Evolutionary conservation across 768 basidiomycete species (phyloP), one percentile per base, ranked within the genome.

Genomic region (Tricholoma flavovirens): DNA sequence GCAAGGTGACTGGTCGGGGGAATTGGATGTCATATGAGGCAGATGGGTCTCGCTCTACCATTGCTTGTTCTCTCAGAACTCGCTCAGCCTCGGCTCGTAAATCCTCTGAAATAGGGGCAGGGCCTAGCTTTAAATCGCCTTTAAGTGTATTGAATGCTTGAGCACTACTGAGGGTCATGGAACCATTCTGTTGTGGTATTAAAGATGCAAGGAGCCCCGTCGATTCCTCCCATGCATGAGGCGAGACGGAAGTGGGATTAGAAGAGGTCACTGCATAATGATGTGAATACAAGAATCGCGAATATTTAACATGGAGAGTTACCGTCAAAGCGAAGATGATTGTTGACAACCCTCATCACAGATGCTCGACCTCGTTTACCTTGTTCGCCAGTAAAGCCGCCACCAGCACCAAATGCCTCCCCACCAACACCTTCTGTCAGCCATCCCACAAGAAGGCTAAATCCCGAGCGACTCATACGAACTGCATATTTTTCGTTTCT

Each of bases 341-440:
- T 95, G 67, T 97, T 97, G 21, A 99, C 88, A 35, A 98, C 93
- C 42, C 87, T 84, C 83, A 98, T 88, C 43, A 98, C 88, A 9
- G 92, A 83, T 51, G 93, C 87, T 62, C 97, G 79, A 5, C 93
- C 93, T 58, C 94, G 77, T 64, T 88, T 86, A 17, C 91, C 93
- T 55, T 81, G 82, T 62, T 92, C 87, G 1, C 90, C 92, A 30
- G 84, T 77, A 63, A 92, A 91, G 0, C 93, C 87, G 51, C 84
- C 81, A 7, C 92, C 86, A 56, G 79, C 75, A 51, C 95, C 95
- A 60, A 87, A 68, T n/a, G 86, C 81, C 68, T 93, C 91, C 55
- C 94, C 87, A 56, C 94, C 85, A 54, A 87, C 77, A 14, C 93
- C 94, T 67, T 98, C 95, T 21, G 93, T 97, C 55, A 98, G 73